Conservation (phyloP, 23 red algal genomes). For the Pyropia yezoensis region DNA sequence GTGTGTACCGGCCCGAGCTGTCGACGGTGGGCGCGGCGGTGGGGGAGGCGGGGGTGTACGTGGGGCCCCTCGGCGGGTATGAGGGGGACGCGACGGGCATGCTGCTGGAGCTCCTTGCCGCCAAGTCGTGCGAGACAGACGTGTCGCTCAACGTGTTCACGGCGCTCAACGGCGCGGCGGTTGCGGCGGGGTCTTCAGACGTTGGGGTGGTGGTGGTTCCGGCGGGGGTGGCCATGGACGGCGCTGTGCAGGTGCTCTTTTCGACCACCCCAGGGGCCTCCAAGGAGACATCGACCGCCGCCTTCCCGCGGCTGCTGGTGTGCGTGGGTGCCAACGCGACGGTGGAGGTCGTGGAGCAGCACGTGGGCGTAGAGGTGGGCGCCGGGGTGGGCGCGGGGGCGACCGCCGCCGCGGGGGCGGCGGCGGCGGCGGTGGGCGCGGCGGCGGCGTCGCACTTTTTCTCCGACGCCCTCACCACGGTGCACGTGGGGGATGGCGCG, state of each 20-base stretch:
- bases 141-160: slow-evolving; percentile 14
- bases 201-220: slow-evolving; percentile 42
- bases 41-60: slow-evolving; percentile 25
- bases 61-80: slow-evolving; percentile 27
- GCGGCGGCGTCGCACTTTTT: slow-evolving; percentile 29
- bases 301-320: slow-evolving; percentile 42
- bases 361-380: slow-evolving; percentile 14
- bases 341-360: slow-evolving; percentile 42
- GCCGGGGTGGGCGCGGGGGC: slow-evolving; percentile 14
- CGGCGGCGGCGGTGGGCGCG: slow-evolving; percentile 26
- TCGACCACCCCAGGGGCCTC: slow-evolving; percentile 21
- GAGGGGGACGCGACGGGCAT: slow-evolving; percentile 17
- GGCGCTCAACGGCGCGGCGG: slow-evolving; percentile 35
- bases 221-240: slow-evolving; percentile 15
- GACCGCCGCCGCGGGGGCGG: slow-evolving; percentile 19
- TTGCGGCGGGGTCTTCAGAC: slow-evolving; percentile 31
- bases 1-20: slow-evolving; percentile 22
- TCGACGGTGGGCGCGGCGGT: slow-evolving; percentile 30
- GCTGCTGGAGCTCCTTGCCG: slow-evolving; percentile 5
- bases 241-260: slow-evolving; percentile 35
- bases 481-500: slow-evolving; percentile 33
- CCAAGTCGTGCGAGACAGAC: slow-evolving; percentile 19
- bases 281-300: slow-evolving; percentile 11
- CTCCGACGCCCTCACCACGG: slow-evolving; percentile 3
- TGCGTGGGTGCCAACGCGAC: slow-evolving; percentile 22